Evolutionary conservation across 2,329 filamentous ascomycete species (phyloP).

Genomic region (Exophiala calicioides): DNA sequence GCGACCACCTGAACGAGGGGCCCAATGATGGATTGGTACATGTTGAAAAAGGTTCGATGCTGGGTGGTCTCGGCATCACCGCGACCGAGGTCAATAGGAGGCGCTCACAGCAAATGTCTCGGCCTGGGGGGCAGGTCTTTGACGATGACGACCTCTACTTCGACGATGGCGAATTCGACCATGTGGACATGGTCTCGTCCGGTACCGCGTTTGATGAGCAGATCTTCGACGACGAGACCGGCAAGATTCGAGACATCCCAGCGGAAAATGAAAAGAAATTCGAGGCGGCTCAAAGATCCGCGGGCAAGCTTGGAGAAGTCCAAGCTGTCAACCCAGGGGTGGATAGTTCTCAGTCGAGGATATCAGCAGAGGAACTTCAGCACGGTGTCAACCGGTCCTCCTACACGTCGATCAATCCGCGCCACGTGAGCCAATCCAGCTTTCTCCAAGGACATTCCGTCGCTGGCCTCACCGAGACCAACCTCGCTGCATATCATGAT

Average conservation of each 20-base stretch:
- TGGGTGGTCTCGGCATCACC: slow-evolving; percentile 29
- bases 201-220: slow-evolving; percentile 49
- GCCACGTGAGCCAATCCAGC: slow-evolving; percentile 1
- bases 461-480: slow-evolving; percentile 53
- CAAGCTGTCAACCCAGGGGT: slow-evolving; percentile 6
- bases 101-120: slow-evolving; percentile 11
- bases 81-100: slow-evolving; percentile 13
- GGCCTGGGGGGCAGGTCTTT: slow-evolving; percentile 24
- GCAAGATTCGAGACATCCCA: slow-evolving; percentile 38
- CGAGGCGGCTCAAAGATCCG: slow-evolving; percentile 22
- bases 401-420: neutral
- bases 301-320: slow-evolving; percentile 11
- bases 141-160: slow-evolving; percentile 48
- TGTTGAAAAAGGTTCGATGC: slow-evolving; percentile 11
- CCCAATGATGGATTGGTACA: slow-evolving; percentile 9
- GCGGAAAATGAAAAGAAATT: slow-evolving; percentile 29
- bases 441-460: slow-evolving; percentile 8
- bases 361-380: neutral
- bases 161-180: slow-evolving; percentile 43
- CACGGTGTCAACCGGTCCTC: no score
- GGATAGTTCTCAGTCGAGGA: neutral
- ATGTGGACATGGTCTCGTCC: slow-evolving; percentile 22
- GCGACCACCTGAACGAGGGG: slow-evolving; percentile 1
- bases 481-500: slow-evolving; percentile 74
- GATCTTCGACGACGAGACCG: slow-evolving; percentile 50